Conservation (phyloP, 768 basidiomycete genomes). For the Podaxis pistillaris region DNA sequence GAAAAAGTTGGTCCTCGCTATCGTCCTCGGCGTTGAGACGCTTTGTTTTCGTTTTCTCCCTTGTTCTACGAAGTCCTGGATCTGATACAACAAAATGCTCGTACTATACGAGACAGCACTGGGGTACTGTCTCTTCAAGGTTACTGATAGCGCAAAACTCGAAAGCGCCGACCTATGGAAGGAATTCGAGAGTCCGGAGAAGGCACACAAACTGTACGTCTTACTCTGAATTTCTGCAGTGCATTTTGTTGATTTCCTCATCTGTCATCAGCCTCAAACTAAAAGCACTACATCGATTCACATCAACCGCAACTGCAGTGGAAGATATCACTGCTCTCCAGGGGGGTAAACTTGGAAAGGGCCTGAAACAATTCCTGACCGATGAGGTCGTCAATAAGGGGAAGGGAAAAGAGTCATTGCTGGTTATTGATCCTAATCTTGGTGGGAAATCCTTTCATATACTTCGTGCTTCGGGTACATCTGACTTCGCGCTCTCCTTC, state of each 20-base stretch:
- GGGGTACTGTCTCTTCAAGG: conserved; percentile 98
- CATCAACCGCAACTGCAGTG: conserved; percentile 93
- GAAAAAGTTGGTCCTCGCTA: conserved; percentile 23
- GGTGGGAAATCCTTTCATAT: conserved; percentile 48
- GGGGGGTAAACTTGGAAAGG: conserved; percentile 90
- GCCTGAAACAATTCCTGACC: conserved; percentile 89
- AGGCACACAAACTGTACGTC: conserved; percentile 87
- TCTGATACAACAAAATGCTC: conserved; percentile 59
- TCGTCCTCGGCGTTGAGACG: conserved; percentile 19
- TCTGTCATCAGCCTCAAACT: conserved; percentile 70
- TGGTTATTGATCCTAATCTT: conserved; percentile 89
- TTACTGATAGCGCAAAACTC: conserved; percentile 85
- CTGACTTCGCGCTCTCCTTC: background rate
- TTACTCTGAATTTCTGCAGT: background rate
- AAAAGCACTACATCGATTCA: conserved; percentile 94
- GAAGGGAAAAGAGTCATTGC: conserved; percentile 80
- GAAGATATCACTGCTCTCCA: conserved; percentile 95
- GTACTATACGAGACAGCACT: conserved; percentile 95
- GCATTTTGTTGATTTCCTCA: conserved; percentile 13
- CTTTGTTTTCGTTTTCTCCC: background rate
- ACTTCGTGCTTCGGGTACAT: background rate
- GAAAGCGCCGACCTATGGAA: conserved; percentile 84
- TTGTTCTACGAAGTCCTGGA: conserved; percentile 11
- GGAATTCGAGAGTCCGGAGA: conserved; percentile 91
- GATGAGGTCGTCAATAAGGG: conserved; percentile 86